A percentile compares a stretch with the other conserved stretches of the same genome.
phyloP scores from a whole-genome alignment of 108 stramenopile species.

The Skeletonema costatum region DNA sequence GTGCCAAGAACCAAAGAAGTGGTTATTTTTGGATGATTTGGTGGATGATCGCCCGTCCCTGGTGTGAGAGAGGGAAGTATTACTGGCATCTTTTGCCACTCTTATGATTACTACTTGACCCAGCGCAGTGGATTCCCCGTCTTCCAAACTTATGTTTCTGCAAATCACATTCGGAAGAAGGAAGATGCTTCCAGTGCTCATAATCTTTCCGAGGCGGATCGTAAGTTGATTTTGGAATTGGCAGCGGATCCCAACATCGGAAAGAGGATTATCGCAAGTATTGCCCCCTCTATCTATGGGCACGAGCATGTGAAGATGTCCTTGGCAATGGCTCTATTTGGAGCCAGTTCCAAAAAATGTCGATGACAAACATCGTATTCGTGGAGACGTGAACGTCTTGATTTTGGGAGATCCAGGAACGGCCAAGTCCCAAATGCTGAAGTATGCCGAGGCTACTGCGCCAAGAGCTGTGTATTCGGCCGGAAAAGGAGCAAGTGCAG shows the following conservation, averaged over 20 bases:
- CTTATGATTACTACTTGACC: slow-evolving; percentile 84
- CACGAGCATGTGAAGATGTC: slow-evolving; percentile 96
- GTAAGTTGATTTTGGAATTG: slow-evolving; percentile 84
- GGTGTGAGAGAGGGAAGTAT: slow-evolving; percentile 99
- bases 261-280: slow-evolving; percentile 88
- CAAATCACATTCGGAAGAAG: slow-evolving; percentile 94
- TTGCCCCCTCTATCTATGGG: slow-evolving; percentile 98
- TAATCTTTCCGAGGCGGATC: slow-evolving; percentile 91
- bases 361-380: slow-evolving; percentile 97
- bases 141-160: slow-evolving; percentile 92
- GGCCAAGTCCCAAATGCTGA: slow-evolving; percentile 96
- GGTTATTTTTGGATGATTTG: slow-evolving; percentile 93
- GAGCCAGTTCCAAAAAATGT: slow-evolving; percentile 96
- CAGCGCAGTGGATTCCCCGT: slow-evolving; percentile 96
- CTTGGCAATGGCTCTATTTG: slow-evolving; percentile 97
- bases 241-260: slow-evolving; percentile 91
- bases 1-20: slow-evolving; percentile 99
- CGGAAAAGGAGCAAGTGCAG: slow-evolving; percentile 99
- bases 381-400: slow-evolving; percentile 96
- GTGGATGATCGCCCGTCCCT: slow-evolving; percentile 96
- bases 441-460: slow-evolving; percentile 96
- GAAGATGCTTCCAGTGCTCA: slow-evolving; percentile 88
- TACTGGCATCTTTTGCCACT: slow-evolving; percentile 93
- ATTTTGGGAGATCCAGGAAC: slow-evolving; percentile 99
- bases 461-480: slow-evolving; percentile 98